Base-by-base conservation (phyloP, 345 rosid genomes). In the Corymbia maculata region DNA sequence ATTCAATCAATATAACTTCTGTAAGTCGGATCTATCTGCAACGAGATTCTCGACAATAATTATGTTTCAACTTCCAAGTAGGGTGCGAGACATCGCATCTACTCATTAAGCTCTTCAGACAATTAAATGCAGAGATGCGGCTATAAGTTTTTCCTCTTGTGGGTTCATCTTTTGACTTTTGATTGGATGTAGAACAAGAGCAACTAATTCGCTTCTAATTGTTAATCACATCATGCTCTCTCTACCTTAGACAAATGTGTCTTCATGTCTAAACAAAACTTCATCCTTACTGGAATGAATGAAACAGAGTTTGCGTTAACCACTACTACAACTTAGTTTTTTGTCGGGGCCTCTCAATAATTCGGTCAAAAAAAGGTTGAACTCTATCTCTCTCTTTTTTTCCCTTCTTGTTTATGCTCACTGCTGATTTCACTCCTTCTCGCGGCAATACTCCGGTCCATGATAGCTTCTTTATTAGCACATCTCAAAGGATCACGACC, bases 401-500 rank as follows among this genome's bases (percentile, higher is more conserved):
- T 36, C 10, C 10, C 42, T 75, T 75, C 19, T 49, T 75, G 82
- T 19, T 19, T 75, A 42, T 75, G 0, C 49, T 75, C 84, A 42
- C 47, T 90, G 91, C 95, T 97, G 99, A 98, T 92, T 96, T 98
- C 90, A 98, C 98, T 75, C 99, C 99, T n/a, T n/a, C n/a, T 55
- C 93, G 92, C 36, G 99, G 99, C 70, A 95, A 86, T 86, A 96
- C 99, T 90, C 99, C 99, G 9, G 95, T 94, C 89, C 97, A 94
- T 86, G 92, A 91, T 75, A 22, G 84, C 59, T 93, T 86, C 75
- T 93, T 96, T 2, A 51, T 68, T 5, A 92, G 95, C 88, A 89
- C 88, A 24, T 95, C 94, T 32, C 93, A 88, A 88, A 91, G 86
- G 86, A 89, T 88, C 85, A 24, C 87, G 17, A 13, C 47, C 87